A percentile compares a stretch with the other conserved stretches of the same genome.
Conservation (phyloP, 108 stramenopile genomes). For the Stephanodiscus minutulus region DNA sequence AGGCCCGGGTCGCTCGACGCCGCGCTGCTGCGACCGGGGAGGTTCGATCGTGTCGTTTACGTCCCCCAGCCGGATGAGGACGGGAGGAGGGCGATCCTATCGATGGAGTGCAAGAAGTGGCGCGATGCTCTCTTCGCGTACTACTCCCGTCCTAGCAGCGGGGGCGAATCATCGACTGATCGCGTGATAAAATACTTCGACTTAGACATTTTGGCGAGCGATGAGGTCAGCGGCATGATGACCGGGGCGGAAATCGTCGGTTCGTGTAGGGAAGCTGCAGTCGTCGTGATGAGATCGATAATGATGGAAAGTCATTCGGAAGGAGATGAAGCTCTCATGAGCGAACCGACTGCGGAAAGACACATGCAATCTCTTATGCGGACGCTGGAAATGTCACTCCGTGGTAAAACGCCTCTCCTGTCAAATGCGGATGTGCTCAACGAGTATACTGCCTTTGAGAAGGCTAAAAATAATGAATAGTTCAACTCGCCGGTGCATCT, state of each 20-base stretch:
- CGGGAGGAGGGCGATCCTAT: constrained; percentile 87
- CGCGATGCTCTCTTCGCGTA: constrained; percentile 16
- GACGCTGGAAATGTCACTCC: constrained; percentile 23
- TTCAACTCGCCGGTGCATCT: background rate
- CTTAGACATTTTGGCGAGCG: constrained; percentile 58
- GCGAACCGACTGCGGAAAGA: background rate
- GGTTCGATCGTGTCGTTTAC: constrained; percentile 89
- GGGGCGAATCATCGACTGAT: background rate
- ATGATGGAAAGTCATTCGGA: constrained; percentile 21
- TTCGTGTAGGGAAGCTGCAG: constrained; percentile 75
- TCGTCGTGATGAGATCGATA: constrained; percentile 48
- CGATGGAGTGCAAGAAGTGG: constrained; percentile 72
- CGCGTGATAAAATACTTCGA: constrained; percentile 32
- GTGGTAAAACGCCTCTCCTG: constrained; percentile 49
- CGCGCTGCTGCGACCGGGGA: constrained; percentile 95
- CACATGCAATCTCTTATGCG: constrained; percentile 34
- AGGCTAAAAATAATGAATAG: constrained; percentile 12
- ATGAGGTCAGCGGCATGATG: constrained; percentile 60
- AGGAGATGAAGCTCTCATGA: background rate
- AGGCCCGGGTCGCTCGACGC: constrained; percentile 89
- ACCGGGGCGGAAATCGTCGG: constrained; percentile 90
- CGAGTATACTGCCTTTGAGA: constrained; percentile 54
- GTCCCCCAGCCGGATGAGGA: constrained; percentile 91
- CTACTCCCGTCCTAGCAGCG: background rate
- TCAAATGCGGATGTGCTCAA: constrained; percentile 42